A percentile compares a stretch with the other conserved stretches of the same genome.
Evolutionary conservation across 768 basidiomycete species (phyloP).

Genomic region (Phylloporus arenicola): DNA sequence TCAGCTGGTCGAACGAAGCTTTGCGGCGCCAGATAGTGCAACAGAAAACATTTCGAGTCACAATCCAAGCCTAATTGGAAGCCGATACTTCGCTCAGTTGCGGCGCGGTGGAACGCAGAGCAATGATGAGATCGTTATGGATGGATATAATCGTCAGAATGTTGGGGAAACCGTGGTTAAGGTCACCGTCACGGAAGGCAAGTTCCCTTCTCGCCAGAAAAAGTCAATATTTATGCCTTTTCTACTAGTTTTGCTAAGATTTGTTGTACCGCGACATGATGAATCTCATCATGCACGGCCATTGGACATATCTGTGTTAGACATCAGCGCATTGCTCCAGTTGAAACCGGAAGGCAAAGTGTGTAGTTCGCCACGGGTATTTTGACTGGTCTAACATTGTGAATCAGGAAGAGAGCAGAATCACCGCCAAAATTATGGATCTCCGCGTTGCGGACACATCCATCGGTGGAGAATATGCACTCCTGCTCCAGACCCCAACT

Average conservation of each 20-base stretch:
- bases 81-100: slow-evolving; percentile 60
- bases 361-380: slow-evolving; percentile 7
- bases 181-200: slow-evolving; percentile 43
- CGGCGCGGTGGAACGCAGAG: slow-evolving; percentile 36
- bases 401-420: slow-evolving; percentile 60
- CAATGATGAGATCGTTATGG: slow-evolving; percentile 36
- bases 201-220: background rate
- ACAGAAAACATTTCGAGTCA: slow-evolving; percentile 37
- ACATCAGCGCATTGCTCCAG: slow-evolving; percentile 60
- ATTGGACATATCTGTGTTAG: slow-evolving; percentile 55
- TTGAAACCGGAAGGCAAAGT: slow-evolving; percentile 71
- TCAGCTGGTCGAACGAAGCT: slow-evolving; percentile 57
- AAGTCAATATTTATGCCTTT: background rate
- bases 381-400: slow-evolving; percentile 2
- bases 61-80: slow-evolving; percentile 70
- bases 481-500: slow-evolving; percentile 53
- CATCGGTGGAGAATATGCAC: slow-evolving; percentile 26
- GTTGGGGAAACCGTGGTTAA: slow-evolving; percentile 47
- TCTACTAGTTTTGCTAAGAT: slow-evolving; percentile 34
- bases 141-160: slow-evolving; percentile 16
- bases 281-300: slow-evolving; percentile 33
- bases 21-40: slow-evolving; percentile 15
- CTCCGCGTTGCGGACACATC: slow-evolving; percentile 49
- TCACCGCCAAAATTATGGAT: slow-evolving; percentile 62
- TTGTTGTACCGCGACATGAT: slow-evolving; percentile 46